Evolutionary conservation across 2,329 filamentous ascomycete genomes (phyloP).

Genomic region (Colletotrichum simmondsii): DNA sequence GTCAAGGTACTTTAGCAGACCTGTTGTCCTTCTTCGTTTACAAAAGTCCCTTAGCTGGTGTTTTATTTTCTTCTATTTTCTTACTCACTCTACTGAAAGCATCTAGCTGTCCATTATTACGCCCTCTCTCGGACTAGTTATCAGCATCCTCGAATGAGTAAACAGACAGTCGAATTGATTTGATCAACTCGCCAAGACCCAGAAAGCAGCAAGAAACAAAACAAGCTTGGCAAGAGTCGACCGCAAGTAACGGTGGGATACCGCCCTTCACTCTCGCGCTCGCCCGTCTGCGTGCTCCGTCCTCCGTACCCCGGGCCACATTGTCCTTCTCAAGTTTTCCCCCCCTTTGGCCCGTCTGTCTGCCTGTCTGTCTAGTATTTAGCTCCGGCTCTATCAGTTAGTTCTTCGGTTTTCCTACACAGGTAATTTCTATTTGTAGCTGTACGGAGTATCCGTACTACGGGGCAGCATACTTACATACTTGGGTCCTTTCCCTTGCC

Average conservation of each 20-base stretch:
- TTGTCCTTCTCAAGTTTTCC: not conserved
- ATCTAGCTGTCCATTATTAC: not conserved
- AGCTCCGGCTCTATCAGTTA: not conserved
- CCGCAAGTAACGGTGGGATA: not conserved
- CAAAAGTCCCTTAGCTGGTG: not conserved
- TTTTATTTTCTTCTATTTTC: not conserved
- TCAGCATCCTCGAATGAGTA: too few relatives aligned
- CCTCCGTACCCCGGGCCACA: not conserved
- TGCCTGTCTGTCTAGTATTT: not conserved
- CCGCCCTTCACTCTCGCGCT: not conserved
- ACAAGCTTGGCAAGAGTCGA: not conserved
- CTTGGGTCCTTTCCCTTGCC: not conserved
- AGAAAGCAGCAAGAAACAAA: not conserved
- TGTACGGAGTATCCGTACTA: not conserved
- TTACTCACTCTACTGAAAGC: not conserved
- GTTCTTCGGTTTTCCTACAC: too few relatives aligned
- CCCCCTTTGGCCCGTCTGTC: not conserved
- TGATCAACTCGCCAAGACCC: not conserved
- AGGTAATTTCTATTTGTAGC: not conserved
- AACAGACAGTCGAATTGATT: too few relatives aligned
- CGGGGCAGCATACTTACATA: not conserved
- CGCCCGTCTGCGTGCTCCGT: not conserved
- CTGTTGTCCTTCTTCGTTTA: not conserved
- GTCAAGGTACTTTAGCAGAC: not conserved
- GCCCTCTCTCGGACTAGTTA: too few relatives aligned